Conservation (phyloP, 208 protist genomes). For the Trichomonas vaginalis region DNA sequence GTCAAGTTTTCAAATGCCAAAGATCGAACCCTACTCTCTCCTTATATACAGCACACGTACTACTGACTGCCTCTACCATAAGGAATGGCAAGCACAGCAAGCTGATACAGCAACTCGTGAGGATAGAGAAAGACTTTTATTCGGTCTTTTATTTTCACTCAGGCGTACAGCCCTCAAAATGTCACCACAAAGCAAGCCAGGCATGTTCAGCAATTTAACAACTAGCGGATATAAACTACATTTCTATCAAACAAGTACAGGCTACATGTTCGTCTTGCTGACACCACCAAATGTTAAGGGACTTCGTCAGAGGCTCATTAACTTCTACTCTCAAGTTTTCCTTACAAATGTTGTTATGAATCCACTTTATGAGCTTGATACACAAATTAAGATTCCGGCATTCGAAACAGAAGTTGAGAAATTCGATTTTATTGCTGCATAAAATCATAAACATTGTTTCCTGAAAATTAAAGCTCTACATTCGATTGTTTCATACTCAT, state of each 20-base stretch:
- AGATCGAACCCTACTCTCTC: not conserved
- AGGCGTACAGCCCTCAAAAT: not conserved
- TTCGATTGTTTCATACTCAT: too few relatives aligned
- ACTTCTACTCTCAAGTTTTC: not conserved
- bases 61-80: not conserved
- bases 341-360: slow-evolving; percentile 9
- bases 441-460: not conserved
- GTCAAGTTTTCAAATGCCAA: not conserved
- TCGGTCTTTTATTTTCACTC: slow-evolving; percentile 4
- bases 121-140: not conserved
- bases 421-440: not conserved
- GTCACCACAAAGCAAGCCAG: not conserved
- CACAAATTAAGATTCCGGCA: not conserved
- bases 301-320: not conserved
- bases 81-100: not conserved
- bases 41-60: not conserved
- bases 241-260: not conserved
- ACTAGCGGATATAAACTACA: not conserved
- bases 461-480: not conserved
- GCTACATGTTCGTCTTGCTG: not conserved
- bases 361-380: not conserved
- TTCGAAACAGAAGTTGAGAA: not conserved
- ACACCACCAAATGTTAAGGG: not conserved
- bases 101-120: not conserved
- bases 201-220: not conserved